Evolutionary conservation across 179 eudicot genomes (phyloP).

Genomic region (Actinidia chinensis): DNA sequence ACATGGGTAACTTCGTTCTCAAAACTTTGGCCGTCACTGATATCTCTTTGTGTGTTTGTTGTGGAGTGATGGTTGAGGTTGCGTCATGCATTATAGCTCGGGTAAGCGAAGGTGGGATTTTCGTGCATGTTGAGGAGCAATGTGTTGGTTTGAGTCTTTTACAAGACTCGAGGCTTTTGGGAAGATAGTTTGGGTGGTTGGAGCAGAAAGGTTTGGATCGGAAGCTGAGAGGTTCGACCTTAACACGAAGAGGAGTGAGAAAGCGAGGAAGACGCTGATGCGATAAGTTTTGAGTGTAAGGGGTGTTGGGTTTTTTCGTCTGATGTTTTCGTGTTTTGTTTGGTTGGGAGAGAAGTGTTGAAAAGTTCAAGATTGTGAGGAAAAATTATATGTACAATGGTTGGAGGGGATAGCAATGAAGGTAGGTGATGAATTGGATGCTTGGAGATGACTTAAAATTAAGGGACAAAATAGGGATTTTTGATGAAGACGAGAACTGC

Average conservation of each 20-base stretch:
- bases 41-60: slow-evolving; percentile 76
- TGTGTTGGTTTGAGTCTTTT: background rate
- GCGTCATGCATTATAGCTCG: slow-evolving; percentile 75
- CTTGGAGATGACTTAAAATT: slow-evolving; percentile 23
- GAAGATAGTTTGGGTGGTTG: slow-evolving; percentile 7
- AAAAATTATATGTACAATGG: background rate
- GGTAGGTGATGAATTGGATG: slow-evolving; percentile 7
- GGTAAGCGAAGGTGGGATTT: slow-evolving; percentile 67
- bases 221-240: slow-evolving; percentile 47
- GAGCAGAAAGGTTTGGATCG: slow-evolving; percentile 20
- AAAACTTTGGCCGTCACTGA: slow-evolving; percentile 58
- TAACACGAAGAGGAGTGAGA: slow-evolving; percentile 51
- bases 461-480: slow-evolving; percentile 16
- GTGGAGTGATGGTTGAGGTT: slow-evolving; percentile 88
- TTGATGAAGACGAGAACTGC: slow-evolving; percentile 50
- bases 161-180: slow-evolving; percentile 16
- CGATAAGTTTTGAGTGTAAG: slow-evolving; percentile 49
- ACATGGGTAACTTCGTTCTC: slow-evolving; percentile 67
- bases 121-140: slow-evolving; percentile 50
- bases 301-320: slow-evolving; percentile 53
- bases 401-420: background rate
- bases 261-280: slow-evolving; percentile 37
- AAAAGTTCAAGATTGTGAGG: background rate
- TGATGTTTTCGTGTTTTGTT: slow-evolving; percentile 34
- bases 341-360: background rate